These are phyloP conservation scores for Thielaviopsis ethacetica DNA, from an alignment of 2,329 filamentous ascomycete genomes.

Conservation along the genomic window DNA sequence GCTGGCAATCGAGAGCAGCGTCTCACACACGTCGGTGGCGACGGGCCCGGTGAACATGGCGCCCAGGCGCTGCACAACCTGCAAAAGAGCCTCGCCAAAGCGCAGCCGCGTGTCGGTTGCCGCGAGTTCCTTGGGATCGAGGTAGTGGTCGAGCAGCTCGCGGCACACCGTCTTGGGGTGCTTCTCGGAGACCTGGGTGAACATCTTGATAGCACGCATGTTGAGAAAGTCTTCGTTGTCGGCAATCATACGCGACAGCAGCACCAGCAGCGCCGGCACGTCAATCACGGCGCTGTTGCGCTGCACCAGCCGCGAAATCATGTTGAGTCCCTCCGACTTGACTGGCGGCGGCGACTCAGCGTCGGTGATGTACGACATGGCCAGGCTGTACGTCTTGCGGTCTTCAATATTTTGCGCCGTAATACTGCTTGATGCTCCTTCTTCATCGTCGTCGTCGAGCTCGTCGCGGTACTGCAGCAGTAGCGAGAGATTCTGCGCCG, in stretches of 20 bases:
- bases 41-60: constrained; percentile 37
- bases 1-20: constrained; percentile 46
- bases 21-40: constrained; percentile 36
- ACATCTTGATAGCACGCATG: constrained; percentile 47
- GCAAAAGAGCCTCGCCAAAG: constrained; percentile 50
- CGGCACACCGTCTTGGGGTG: constrained; percentile 46
- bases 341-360: constrained; percentile 48
- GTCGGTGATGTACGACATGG: constrained; percentile 46
- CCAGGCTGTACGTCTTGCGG: constrained; percentile 43
- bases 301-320: constrained; percentile 41
- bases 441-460: constrained; percentile 28
- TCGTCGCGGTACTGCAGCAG: constrained; percentile 40
- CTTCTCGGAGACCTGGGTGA: constrained; percentile 41
- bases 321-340: constrained; percentile 46
- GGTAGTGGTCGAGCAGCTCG: constrained; percentile 50
- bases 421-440: constrained; percentile 18
- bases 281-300: constrained; percentile 43
- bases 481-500: constrained; percentile 38
- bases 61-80: constrained; percentile 45
- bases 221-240: constrained; percentile 59
- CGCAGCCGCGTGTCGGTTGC: constrained; percentile 48
- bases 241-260: constrained; percentile 46
- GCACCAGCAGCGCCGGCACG: constrained; percentile 45
- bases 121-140: constrained; percentile 43
- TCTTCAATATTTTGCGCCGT: constrained; percentile 39